Evolutionary conservation across 2,329 filamentous ascomycete genomes (phyloP).

Genomic region (Polytolypa hystricis): DNA sequence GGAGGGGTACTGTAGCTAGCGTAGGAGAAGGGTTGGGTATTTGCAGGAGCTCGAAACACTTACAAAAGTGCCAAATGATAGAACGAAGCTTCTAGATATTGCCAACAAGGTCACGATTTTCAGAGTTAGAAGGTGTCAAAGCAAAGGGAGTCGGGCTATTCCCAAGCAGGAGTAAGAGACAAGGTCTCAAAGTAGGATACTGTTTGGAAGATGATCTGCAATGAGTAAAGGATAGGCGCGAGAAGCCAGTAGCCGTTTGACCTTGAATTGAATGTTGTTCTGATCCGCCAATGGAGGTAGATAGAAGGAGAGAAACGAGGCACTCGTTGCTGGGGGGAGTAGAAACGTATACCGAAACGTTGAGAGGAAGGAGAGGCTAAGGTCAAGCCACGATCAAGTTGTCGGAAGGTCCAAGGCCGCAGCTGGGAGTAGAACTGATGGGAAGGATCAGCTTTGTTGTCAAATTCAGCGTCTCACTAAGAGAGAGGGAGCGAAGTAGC

Average conservation of each 20-base stretch:
- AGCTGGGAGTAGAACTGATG: too few species aligned
- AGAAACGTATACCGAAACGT: constrained; percentile 2
- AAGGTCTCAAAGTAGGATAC: constrained; percentile 1
- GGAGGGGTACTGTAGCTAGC: too few species aligned
- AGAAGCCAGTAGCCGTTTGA: constrained; percentile 1
- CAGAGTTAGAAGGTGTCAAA: too few species aligned
- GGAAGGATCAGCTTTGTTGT: too few species aligned
- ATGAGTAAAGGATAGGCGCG: constrained; percentile 4
- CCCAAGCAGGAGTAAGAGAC: background rate
- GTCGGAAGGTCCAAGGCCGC: too few species aligned
- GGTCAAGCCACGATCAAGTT: too few species aligned
- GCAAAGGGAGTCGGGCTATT: too few species aligned
- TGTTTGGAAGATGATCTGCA: background rate
- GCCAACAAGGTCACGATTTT: too few species aligned
- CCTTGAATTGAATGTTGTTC: background rate
- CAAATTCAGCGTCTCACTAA: too few species aligned
- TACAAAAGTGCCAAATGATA: background rate
- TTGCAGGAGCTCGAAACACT: too few species aligned
- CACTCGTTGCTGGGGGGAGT: background rate
- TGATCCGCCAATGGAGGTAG: background rate
- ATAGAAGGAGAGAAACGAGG: constrained; percentile 3
- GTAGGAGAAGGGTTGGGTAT: too few species aligned
- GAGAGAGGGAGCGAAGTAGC: too few species aligned
- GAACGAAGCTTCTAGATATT: background rate
- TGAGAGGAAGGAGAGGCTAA: background rate